These are phyloP conservation scores for Phytophthora lateralis DNA, from an alignment of 352 stramenopile genomes.

Conservation along the genomic window DNA sequence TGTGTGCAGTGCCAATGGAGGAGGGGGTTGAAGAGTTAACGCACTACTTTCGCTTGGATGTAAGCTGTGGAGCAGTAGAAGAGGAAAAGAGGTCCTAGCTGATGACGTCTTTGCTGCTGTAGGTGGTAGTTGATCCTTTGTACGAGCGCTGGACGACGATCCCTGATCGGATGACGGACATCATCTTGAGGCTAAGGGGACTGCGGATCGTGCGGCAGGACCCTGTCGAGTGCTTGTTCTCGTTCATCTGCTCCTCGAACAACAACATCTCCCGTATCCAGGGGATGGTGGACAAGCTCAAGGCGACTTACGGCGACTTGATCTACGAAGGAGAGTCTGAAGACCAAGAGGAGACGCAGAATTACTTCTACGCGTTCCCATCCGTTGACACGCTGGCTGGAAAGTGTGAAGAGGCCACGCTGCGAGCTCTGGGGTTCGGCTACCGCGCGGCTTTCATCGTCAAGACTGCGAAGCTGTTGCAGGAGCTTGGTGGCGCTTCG, in stretches of 20 bases:
- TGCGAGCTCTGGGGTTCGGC: constrained; percentile 88
- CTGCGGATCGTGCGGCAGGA: constrained; percentile 94
- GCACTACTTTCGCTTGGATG: constrained; percentile 92
- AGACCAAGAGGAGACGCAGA: background rate
- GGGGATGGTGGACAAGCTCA: constrained; percentile 93
- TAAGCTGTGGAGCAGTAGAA: constrained; percentile 15
- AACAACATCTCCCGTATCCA: constrained; percentile 98
- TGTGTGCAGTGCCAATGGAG: constrained; percentile 38
- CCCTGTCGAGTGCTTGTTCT: constrained; percentile 96
- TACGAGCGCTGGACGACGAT: constrained; percentile 85
- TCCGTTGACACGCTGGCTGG: constrained; percentile 72
- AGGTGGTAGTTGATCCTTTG: constrained; percentile 43
- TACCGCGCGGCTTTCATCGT: constrained; percentile 91
- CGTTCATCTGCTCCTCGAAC: constrained; percentile 98
- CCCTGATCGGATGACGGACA: constrained; percentile 63
- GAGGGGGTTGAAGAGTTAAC: constrained; percentile 55
- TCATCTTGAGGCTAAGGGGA: constrained; percentile 84
- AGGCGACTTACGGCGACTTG: constrained; percentile 84
- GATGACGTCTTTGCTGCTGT: constrained; percentile 5
- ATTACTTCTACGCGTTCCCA: constrained; percentile 91
- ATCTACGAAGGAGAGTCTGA: constrained; percentile 37
- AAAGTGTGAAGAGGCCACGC: constrained; percentile 80
- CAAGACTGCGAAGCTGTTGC: constrained; percentile 77
- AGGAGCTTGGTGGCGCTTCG: constrained; percentile 58
- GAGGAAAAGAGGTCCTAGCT: background rate